Base-by-base conservation (phyloP, 192 early-diverging fungal genomes). In the Pilaira anomala region DNA sequence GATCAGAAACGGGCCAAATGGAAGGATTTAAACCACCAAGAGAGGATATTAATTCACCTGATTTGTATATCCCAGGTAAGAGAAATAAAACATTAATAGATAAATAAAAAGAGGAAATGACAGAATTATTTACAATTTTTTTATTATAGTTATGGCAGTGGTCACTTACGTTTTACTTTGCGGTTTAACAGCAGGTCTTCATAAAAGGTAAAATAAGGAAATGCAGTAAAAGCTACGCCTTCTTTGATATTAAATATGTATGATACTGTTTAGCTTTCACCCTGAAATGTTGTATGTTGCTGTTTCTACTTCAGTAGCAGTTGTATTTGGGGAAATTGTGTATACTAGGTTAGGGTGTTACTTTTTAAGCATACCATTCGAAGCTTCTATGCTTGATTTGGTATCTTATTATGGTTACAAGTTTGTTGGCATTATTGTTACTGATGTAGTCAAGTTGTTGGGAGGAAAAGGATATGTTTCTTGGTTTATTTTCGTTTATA, bases 341-440 rank as follows among this genome's bases (percentile, higher is more conserved):
- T 78, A 94, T 21, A 81, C 96, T 48, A 91, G 93, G 40, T 72
- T 92, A 54, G 90, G 91, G 41, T 88, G 83, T 67, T 98, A 98
- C 60, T 72, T 98, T 50, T 77, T 98, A 40, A 93, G 82, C 59
- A 90, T 98, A 48, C 74, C 87, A 4, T 81, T 85, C 12, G 95
- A 97, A 62, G 84, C 88, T 11, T 84, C 87, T 7, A 85, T 94
- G 16, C 64, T 96, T 66, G 95, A 98, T 66, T 74, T 96, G 46
- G 66, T 96, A 63, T 87, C 90, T 12, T 97, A 91, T 60, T 88
- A 87, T 67, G 93, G 95, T 5, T 98, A 98, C 79, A 97, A 96
- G 78, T 98, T 95, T 86, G 86, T 98, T 26, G 85, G 89, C 8
- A 80, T 77, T 29, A 90, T 91, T 25, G 53, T 83, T 2, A 78